Evolutionary conservation across 2,329 filamentous ascomycete genomes (phyloP), one percentile per base, ranked within the genome.

Genomic region (Colletotrichum ledebouriae): DNA sequence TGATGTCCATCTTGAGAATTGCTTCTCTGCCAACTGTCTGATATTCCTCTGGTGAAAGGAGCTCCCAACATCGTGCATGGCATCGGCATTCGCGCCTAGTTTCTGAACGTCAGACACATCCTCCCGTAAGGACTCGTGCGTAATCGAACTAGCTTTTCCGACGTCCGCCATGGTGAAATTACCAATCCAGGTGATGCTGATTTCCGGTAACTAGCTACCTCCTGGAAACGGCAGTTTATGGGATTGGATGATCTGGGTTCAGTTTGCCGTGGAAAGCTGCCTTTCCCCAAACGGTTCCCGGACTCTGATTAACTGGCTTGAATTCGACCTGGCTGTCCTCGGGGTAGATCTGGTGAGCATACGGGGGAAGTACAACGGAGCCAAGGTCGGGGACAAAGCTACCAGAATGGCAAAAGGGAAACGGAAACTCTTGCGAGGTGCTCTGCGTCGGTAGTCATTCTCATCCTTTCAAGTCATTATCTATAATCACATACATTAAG

Each of bases 1-100:
- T 53, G 53, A 56, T 37, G 53, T 59, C 62, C 34, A 65, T 65
- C 20, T 44, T 53, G 3, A 60, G 11, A 4, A 59, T 68, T 2
- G 59, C 59, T 17, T 22, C 58, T 17, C 50, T 58, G 53, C 72
- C 60, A 12, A 72, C 55, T 11, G 52, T 63, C 1, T 49, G 56
- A 34, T 63, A 71, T n/a, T 73, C 72, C 4, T 53, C 71, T 13
- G 50, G 13, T 60, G 4, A 73, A 73, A 62, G n/a, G 70, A n/a
- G 37, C n/a, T 6, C 53, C 44, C 39, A 57, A 13, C 17, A 57
- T 57, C 13, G 9, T 37, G 53, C 53, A 44, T 44, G 37, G 29
- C 20, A 15, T 50, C 17, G 44, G 29, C 17, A 44, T 25, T 3
- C 9, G 3, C 58, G 1, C 11, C 58, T n/a, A 42, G 10, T 39